phyloP scores from a whole-genome alignment of 2,329 filamentous ascomycete genomes.

The Penicillium concentricum region DNA sequence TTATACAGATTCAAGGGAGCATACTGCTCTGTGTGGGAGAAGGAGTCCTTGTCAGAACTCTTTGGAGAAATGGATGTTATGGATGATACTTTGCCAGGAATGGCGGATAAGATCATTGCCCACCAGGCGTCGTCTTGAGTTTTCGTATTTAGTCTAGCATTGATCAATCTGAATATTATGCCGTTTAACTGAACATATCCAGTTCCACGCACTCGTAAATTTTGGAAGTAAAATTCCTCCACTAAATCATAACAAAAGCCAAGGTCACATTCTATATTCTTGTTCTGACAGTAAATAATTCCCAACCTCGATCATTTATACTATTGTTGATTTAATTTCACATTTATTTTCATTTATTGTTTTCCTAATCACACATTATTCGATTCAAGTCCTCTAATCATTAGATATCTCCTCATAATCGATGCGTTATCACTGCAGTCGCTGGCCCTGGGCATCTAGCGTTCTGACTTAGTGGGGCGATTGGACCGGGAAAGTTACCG shows the following conservation, averaged over 20 bases:
- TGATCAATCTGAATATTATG: neutral
- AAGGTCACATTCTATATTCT: neutral
- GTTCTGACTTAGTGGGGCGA: too few species aligned
- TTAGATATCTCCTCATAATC: neutral
- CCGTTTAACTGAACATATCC: neutral
- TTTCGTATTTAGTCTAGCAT: neutral
- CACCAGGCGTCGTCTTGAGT: slow-evolving; percentile 11
- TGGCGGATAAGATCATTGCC: slow-evolving; percentile 32
- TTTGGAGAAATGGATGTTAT: slow-evolving; percentile 33
- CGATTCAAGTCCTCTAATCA: neutral
- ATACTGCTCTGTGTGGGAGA: slow-evolving; percentile 25
- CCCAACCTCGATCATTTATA: neutral
- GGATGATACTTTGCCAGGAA: slow-evolving; percentile 24
- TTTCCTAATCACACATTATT: neutral
- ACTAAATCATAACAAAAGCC: neutral
- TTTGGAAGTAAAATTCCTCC: neutral
- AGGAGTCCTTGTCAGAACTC: slow-evolving; percentile 23
- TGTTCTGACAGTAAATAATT: neutral
- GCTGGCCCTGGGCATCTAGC: neutral
- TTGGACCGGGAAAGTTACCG: neutral
- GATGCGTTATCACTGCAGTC: neutral
- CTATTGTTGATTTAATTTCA: neutral
- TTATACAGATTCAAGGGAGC: slow-evolving; percentile 25
- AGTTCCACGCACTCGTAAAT: neutral
- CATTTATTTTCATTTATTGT: neutral